Percentiles rank a stretch among this genome's conserved stretches.
Conservation (phyloP, 352 stramenopile species). For the Pythium brachiatum region DNA sequence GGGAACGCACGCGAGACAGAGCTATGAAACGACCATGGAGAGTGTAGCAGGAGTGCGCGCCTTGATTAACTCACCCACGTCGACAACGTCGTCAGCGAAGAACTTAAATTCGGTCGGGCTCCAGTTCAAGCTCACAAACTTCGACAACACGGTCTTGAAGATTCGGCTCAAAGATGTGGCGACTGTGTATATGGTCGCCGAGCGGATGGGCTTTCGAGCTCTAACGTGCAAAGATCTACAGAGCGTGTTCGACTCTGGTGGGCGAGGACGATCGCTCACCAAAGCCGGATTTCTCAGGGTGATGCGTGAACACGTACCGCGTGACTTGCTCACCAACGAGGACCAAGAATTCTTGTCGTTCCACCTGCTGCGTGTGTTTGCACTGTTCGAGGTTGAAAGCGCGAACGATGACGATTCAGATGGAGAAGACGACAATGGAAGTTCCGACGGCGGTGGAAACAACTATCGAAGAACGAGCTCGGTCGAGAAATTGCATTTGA, state of each 20-base stretch:
- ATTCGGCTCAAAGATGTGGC: slow-evolving; percentile 85
- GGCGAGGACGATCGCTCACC: slow-evolving; percentile 60
- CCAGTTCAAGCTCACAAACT: slow-evolving; percentile 87
- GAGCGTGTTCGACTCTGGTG: slow-evolving; percentile 68
- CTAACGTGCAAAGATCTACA: slow-evolving; percentile 65
- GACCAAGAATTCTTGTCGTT: slow-evolving; percentile 88
- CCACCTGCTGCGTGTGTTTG: slow-evolving; percentile 80
- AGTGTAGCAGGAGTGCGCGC: slow-evolving; percentile 55
- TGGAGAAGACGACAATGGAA: slow-evolving; percentile 16
- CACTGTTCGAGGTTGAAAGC: slow-evolving; percentile 79
- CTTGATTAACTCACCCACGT: slow-evolving; percentile 53
- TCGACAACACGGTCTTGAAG: slow-evolving; percentile 73
- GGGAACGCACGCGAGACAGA: slow-evolving; percentile 34
- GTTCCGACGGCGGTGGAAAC: neutral
- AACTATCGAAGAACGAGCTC: slow-evolving; percentile 39
- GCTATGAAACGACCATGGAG: slow-evolving; percentile 37
- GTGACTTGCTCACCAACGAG: slow-evolving; percentile 72
- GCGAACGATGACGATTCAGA: slow-evolving; percentile 38
- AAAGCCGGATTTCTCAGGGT: slow-evolving; percentile 74
- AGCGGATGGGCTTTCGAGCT: slow-evolving; percentile 78
- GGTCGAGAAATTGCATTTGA: slow-evolving; percentile 67
- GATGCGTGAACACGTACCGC: slow-evolving; percentile 74
- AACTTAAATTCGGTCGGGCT: slow-evolving; percentile 73
- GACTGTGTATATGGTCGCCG: slow-evolving; percentile 85
- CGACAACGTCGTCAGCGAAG: slow-evolving; percentile 39